Base-by-base conservation (phyloP, 225 moss, liverwort and hornwort genomes). In the Lunularia cruciata region DNA sequence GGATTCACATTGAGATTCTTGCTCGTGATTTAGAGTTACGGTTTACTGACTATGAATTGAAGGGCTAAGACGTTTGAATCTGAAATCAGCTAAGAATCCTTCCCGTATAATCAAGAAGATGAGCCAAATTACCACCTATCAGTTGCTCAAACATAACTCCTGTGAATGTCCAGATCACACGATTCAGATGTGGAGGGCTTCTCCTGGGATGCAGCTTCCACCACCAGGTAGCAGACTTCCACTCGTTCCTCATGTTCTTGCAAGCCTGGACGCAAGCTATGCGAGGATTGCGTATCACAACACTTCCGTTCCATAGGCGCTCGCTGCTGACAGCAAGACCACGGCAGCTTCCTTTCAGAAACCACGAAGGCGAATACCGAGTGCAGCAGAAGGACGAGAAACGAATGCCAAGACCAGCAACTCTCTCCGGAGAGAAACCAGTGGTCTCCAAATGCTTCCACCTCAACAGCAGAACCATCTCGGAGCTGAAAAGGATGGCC, bases 161-260 rank as follows among this genome's bases (percentile, higher is more conserved):
- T n/a, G 43, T 43, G 30, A 15, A 16, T 26, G 2, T 42, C 56
- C 69, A 69, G 69, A 57, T 69, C 16, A 69, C 69, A 7, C 56
- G 69, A 31, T 69, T 69, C 69, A 57, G 69, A 42, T 69, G 69
- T 30, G 69, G 69, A 55, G 69, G 69, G 13, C 35, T 69, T 45
- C 35, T 69, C 26, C 30, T 69, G 2, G 69, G 69, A 0, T 57
- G 20, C 55, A 57, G 69, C 69, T 69, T 57, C 69, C 55, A 69
- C 25, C 69, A 69, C 40, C 69, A 69, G 13, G 69, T 69, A 18
- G 69, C 69, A 1, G 69, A 69, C 45, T 55, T 69, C 25, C 23
- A 23, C 34, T 69, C 69, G 19, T 55, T 40, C 16, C 57, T 55
- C 4, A 42, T 69, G 57, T 69, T 69, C 37, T 9, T 69, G 42